Conservation (phyloP, 148 eudicot genomes). For the Vaccinium corymbosum region DNA sequence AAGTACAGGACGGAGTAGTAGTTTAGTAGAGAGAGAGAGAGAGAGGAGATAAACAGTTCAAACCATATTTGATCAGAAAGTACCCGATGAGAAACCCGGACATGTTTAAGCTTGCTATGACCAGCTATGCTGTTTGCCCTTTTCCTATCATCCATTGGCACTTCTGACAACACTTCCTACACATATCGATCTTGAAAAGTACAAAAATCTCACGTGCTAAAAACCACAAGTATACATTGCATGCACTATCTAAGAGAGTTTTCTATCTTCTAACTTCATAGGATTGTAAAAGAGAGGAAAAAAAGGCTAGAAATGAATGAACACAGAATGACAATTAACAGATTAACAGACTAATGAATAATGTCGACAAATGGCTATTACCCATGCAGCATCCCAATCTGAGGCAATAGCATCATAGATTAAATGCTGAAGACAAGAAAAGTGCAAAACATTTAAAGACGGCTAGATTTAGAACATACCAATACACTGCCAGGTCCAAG, state of each 20-base stretch:
- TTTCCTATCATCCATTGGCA: conserved; percentile 61
- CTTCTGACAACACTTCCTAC: conserved; percentile 88
- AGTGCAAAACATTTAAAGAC: not conserved
- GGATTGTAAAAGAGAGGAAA: not conserved
- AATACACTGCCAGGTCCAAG: conserved; percentile 95
- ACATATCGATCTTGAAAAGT: not conserved
- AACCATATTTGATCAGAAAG: conserved; percentile 11
- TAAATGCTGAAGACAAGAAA: not conserved
- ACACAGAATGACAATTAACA: not conserved
- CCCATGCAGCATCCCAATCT: not conserved
- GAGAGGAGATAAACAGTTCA: not conserved
- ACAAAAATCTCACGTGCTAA: not conserved
- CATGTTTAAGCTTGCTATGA: conserved; percentile 54
- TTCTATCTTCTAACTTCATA: not conserved
- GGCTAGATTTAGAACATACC: conserved; percentile 40
- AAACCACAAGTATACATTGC: not conserved
- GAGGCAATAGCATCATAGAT: not conserved
- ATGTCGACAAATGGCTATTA: conserved; percentile 4
- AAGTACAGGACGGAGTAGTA: too few species aligned
- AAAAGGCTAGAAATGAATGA: not conserved
- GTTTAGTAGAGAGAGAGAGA: conserved; percentile 15
- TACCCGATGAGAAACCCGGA: conserved; percentile 76
- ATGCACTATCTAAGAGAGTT: not conserved
- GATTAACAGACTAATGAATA: not conserved
- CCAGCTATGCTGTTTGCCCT: conserved; percentile 35